phyloP scores from a whole-genome alignment of 176 grass and related monocot genomes.

The Zizania latifolia region DNA sequence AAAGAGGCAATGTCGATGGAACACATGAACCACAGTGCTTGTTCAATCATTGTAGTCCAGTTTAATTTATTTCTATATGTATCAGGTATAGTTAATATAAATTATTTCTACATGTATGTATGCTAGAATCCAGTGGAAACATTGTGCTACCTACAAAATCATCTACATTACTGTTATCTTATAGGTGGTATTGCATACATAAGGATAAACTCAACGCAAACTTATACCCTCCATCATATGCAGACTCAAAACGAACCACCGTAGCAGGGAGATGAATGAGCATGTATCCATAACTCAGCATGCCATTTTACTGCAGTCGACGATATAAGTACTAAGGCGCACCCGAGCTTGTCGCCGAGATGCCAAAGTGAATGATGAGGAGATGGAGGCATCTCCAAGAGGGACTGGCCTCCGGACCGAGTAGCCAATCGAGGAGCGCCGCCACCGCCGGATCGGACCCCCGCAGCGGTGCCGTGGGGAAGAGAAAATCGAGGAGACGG shows the following conservation, averaged over 20 bases:
- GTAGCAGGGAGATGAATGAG: neutral
- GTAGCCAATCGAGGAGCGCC: constrained; percentile 31
- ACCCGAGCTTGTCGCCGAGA: constrained; percentile 10
- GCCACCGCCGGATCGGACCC: neutral
- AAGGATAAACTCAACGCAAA: neutral
- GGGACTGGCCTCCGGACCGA: constrained; percentile 38
- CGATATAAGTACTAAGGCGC: constrained; percentile 22
- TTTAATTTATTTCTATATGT: neutral
- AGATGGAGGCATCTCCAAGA: constrained; percentile 22
- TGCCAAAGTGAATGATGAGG: constrained; percentile 36
- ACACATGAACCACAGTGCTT: neutral
- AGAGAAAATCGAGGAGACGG: neutral
- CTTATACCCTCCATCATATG: neutral
- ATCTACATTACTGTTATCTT: neutral
- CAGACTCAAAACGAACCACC: neutral
- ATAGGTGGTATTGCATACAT: neutral
- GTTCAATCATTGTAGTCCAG: neutral
- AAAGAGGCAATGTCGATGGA: neutral
- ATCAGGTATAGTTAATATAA: neutral
- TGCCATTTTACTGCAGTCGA: neutral
- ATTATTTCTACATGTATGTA: neutral
- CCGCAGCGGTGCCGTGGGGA: neutral
- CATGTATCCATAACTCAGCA: neutral
- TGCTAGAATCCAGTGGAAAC: neutral
- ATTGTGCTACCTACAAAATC: neutral